Base-by-base conservation (phyloP, 2,329 filamentous ascomycete species). In the Bimuria novae-zelandiae region DNA sequence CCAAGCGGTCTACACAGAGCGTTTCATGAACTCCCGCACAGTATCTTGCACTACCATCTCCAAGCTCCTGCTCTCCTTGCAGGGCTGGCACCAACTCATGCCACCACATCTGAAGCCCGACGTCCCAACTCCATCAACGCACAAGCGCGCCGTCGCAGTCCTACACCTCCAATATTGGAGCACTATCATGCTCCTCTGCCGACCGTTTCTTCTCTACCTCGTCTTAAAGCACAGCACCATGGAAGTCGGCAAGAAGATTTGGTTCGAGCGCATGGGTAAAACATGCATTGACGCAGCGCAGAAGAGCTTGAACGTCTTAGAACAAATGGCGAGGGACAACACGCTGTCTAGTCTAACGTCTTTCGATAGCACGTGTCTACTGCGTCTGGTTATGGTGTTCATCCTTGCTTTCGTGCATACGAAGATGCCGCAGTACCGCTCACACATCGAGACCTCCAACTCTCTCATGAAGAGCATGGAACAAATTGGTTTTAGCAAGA, bases 131-230 rank as follows among this genome's bases (percentile, higher is more conserved):
- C 67, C 69, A 3, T 67, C 68, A 32, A 70, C 69, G 0, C 65
- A 73, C 46, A 70, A 62, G 50, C 71, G 71, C 8, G 67, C 71
- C 21, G 65, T 74, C 17, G 67, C 62, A 8, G 54, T 68, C 14
- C 61, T 74, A 3, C 71, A 74, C 47, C 56, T 72, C 3, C 65
- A 71, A 1, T 72, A 74, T 47, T 73, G 71, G 70, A 60, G 65
- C 39, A 63, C 69, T 5, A 71, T 58, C 2, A 70, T 73, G 7
- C 63, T 74, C 1, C 56, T 73, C 7, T 69, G 65, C 7, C 61
- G 71, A 5, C 70, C 71, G 0, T 74, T 74, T 44, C 55, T 74
- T 6, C 63, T 74, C 19, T 70, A 70, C 16, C 60, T 70, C 0
- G 70, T 72, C 3, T 60, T 73, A 22, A 68, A 65, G 29, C 54